Evolutionary conservation across 2,329 filamentous ascomycete species (phyloP).

Genomic region (Talaromyces albobiverticillius): DNA sequence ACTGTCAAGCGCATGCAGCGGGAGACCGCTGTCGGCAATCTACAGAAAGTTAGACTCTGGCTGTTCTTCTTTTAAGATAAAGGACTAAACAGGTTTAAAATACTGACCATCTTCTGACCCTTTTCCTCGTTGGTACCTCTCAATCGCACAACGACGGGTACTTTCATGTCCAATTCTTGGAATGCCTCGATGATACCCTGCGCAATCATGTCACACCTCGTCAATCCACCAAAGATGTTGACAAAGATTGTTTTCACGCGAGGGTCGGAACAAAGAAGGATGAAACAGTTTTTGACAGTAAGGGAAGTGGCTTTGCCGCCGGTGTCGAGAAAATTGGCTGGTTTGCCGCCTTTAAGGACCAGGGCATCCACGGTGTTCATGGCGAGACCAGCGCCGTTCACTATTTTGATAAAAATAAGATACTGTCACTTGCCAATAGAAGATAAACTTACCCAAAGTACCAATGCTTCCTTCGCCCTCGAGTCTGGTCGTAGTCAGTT

Average conservation of each 20-base stretch:
- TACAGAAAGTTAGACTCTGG: constrained; percentile 20
- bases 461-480: constrained; percentile 64
- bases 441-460: constrained; percentile 54
- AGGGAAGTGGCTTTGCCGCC: constrained; percentile 82
- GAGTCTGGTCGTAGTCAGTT: constrained; percentile 23
- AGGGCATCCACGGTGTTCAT: constrained; percentile 90
- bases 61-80: constrained; percentile 16
- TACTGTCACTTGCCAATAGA: not conserved
- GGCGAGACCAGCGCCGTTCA: constrained; percentile 84
- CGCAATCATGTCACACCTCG: constrained; percentile 78
- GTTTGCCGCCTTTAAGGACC: constrained; percentile 61
- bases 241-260: constrained; percentile 71
- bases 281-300: constrained; percentile 75
- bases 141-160: constrained; percentile 74
- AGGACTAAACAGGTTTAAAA: not conserved
- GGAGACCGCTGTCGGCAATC: constrained; percentile 66
- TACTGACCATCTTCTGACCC: constrained; percentile 61
- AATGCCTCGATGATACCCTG: constrained; percentile 71
- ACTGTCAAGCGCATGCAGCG: constrained; percentile 68
- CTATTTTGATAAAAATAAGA: constrained; percentile 30
- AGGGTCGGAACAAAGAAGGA: constrained; percentile 67
- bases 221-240: constrained; percentile 69
- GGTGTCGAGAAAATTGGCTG: constrained; percentile 84
- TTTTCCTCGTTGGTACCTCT: constrained; percentile 71
- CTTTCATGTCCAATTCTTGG: constrained; percentile 61